Percentiles rank a stretch among this genome's conserved stretches.
phyloP scores from a whole-genome alignment of 306 rosid species.

The Abrus precatorius region DNA sequence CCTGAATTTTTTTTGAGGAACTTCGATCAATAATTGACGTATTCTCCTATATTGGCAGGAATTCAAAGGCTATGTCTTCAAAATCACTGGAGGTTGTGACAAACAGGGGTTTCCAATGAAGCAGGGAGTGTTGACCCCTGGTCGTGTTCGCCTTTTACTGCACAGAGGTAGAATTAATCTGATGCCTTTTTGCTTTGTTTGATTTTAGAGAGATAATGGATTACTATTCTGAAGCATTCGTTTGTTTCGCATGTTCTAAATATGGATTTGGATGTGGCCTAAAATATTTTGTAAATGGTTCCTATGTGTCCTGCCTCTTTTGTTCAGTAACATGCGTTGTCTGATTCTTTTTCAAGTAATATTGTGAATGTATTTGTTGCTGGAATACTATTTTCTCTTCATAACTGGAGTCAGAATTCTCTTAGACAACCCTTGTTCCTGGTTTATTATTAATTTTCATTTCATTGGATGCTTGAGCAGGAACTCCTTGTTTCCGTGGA shows the following conservation, averaged over 20 bases:
- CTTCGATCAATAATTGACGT: background rate
- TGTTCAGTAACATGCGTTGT: background rate
- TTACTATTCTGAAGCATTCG: background rate
- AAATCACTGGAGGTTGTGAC: constrained; percentile 34
- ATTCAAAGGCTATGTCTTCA: constrained; percentile 49
- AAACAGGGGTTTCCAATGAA: constrained; percentile 57
- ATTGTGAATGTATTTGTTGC: background rate
- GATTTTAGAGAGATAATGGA: background rate
- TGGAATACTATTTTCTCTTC: background rate
- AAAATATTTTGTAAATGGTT: background rate
- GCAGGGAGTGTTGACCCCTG: constrained; percentile 58
- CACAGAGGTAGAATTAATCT: constrained; percentile 45
- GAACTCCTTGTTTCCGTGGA: constrained; percentile 38
- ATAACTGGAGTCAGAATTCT: background rate
- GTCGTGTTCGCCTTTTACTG: constrained; percentile 56
- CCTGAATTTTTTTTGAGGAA: background rate
- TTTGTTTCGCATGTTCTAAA: background rate
- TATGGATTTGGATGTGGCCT: background rate
- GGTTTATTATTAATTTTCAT: background rate
- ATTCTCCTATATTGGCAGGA: constrained; percentile 19
- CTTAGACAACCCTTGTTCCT: background rate
- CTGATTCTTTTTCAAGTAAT: background rate
- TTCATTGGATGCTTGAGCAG: constrained; percentile 14
- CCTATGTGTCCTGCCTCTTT: background rate
- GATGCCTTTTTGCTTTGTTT: background rate